Conservation (phyloP, 805 yeast species). For the Isabelozyma heimii region DNA sequence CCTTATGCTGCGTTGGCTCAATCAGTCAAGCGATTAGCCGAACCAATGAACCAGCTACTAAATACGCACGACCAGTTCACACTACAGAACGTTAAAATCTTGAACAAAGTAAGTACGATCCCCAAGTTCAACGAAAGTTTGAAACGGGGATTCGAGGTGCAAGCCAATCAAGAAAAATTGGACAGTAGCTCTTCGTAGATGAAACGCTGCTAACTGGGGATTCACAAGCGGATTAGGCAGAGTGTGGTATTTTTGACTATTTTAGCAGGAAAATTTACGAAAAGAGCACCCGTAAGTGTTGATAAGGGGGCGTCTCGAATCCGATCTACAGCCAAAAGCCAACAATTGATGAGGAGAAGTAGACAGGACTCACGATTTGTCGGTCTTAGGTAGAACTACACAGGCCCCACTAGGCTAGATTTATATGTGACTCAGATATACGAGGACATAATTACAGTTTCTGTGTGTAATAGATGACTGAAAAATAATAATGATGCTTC, state of each 20-base stretch:
- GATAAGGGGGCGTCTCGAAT: too few relatives aligned
- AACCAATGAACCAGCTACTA: conserved; percentile 24
- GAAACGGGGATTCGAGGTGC: background rate
- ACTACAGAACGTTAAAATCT: conserved; percentile 21
- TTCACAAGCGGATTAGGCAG: background rate
- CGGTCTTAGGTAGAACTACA: too few relatives aligned
- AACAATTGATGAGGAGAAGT: too few relatives aligned
- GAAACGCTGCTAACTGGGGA: background rate
- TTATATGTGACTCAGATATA: too few relatives aligned
- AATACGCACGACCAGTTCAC: conserved; percentile 26
- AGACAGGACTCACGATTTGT: too few relatives aligned
- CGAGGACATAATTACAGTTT: too few relatives aligned
- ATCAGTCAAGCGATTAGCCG: conserved; percentile 17
- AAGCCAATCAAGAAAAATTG: background rate
- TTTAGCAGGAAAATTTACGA: background rate
- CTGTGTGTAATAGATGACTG: too few relatives aligned
- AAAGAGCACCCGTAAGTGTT: too few relatives aligned
- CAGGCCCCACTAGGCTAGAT: too few relatives aligned
- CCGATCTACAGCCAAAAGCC: too few relatives aligned
- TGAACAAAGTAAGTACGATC: conserved; percentile 14
- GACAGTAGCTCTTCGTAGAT: background rate
- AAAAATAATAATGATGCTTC: too few relatives aligned
- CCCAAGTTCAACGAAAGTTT: background rate
- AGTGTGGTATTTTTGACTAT: background rate
- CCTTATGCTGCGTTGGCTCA: conserved; percentile 23